phyloP scores from a whole-genome alignment of 176 grass and related monocot species.

The Raddia distichophylla region DNA sequence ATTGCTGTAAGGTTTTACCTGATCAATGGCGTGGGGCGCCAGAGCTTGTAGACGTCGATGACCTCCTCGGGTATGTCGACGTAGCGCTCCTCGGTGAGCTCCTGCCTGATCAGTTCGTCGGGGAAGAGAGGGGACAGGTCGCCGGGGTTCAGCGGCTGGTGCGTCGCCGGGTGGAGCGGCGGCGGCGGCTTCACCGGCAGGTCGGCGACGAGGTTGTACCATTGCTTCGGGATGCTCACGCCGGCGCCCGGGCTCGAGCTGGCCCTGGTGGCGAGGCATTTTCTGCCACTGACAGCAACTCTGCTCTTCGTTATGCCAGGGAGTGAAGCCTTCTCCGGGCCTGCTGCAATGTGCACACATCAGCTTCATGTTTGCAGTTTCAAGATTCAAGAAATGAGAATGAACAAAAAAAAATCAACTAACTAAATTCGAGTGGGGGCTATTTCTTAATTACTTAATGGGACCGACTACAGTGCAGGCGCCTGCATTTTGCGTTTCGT shows the following conservation, averaged over 20 bases:
- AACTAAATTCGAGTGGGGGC: not conserved
- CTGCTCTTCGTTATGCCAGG: not conserved
- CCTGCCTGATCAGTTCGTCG: slow-evolving; percentile 94
- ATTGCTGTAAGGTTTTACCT: slow-evolving; percentile 32
- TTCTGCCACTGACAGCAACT: not conserved
- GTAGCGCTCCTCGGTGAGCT: slow-evolving; percentile 71
- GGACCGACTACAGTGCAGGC: too few relatives aligned
- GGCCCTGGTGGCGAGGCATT: slow-evolving; percentile 35
- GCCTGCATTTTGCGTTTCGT: too few relatives aligned
- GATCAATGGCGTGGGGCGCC: slow-evolving; percentile 92
- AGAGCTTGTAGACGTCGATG: slow-evolving; percentile 72
- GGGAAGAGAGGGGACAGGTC: slow-evolving; percentile 84
- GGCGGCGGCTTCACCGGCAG: slow-evolving; percentile 89
- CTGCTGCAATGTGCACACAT: slow-evolving; percentile 17
- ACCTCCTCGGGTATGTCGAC: slow-evolving; percentile 85
- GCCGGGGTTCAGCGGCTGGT: slow-evolving; percentile 61
- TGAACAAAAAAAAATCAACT: not conserved
- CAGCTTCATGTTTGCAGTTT: not conserved
- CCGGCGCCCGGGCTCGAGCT: slow-evolving; percentile 28
- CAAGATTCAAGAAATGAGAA: slow-evolving; percentile 5
- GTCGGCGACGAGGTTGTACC: slow-evolving; percentile 93
- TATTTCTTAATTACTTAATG: too few relatives aligned
- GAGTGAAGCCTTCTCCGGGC: not conserved
- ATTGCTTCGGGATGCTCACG: slow-evolving; percentile 84
- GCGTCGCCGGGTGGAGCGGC: slow-evolving; percentile 75